phyloP scores from a whole-genome alignment of 2,329 filamentous ascomycete species.

The Nothophoma quercina region DNA sequence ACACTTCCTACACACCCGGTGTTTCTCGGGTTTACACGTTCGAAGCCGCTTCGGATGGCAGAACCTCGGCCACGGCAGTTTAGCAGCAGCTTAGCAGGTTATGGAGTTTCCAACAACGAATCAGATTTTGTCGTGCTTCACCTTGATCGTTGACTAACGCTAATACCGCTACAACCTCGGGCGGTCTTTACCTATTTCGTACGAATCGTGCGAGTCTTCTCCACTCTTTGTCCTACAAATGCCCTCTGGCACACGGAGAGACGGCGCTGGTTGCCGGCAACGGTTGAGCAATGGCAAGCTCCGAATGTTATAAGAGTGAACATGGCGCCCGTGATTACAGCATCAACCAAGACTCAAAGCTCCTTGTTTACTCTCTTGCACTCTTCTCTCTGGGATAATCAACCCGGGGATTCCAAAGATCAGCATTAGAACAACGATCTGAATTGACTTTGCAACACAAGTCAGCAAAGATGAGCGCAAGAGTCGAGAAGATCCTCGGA shows the following conservation, averaged over 20 bases:
- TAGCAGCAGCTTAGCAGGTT: too few relatives aligned
- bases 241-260: conserved; percentile 14
- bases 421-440: too few relatives aligned
- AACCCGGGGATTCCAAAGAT: too few relatives aligned
- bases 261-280: conserved; percentile 24
- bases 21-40: too few relatives aligned
- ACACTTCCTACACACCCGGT: conserved; percentile 10
- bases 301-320: conserved; percentile 5
- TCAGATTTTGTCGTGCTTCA: too few relatives aligned
- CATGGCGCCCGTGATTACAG: background rate
- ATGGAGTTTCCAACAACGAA: too few relatives aligned
- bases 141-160: background rate
- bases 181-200: background rate
- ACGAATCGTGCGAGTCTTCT: conserved; percentile 23
- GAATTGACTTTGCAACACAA: background rate
- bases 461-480: conserved; percentile 27
- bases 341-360: background rate
- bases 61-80: conserved; percentile 15
- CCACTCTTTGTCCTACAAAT: conserved; percentile 15
- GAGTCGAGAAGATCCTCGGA: conserved; percentile 39
- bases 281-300: conserved; percentile 3
- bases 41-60: background rate
- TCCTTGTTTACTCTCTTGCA: background rate
- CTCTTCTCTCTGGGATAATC: background rate
- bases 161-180: conserved; percentile 26